Conservation (phyloP, 176 grass and related monocot genomes). For the Eleusine coracana region DNA sequence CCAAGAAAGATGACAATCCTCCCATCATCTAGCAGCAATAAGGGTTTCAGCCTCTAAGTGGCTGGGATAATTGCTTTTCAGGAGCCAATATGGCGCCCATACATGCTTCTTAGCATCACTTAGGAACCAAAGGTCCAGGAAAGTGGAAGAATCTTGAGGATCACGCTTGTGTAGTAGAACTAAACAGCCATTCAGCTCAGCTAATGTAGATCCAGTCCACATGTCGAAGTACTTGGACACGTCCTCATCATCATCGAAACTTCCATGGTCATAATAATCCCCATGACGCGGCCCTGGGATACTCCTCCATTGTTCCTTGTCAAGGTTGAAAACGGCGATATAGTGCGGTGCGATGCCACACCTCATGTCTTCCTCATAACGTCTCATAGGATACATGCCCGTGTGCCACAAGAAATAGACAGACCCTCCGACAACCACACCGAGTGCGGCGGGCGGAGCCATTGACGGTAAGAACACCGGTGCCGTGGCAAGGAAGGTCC, state of each 20-base stretch:
- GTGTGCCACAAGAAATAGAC: not conserved
- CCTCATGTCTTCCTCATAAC: not conserved
- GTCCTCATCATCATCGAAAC: not conserved
- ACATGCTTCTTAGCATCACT: not conserved
- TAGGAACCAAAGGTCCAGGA: not conserved
- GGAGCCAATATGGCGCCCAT: not conserved
- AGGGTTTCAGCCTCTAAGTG: not conserved
- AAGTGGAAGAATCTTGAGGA: not conserved
- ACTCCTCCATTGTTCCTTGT: not conserved
- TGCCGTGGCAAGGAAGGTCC: not conserved
- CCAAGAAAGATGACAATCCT: not conserved
- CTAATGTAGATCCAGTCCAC: not conserved
- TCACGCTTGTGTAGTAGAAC: not conserved
- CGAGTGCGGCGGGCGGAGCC: not conserved
- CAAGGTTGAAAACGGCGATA: not conserved
- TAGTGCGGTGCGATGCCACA: not conserved
- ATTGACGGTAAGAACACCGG: not conserved
- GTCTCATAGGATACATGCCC: not conserved
- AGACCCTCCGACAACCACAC: not conserved
- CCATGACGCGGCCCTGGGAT: not conserved
- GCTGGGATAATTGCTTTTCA: not conserved
- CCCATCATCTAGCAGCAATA: conserved; percentile 4
- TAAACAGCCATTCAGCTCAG: not conserved
- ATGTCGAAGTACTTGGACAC: not conserved
- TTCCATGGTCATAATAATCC: not conserved